Evolutionary conservation across 148 eudicot species (phyloP).

Genomic region (Salicornia ramosissima): DNA sequence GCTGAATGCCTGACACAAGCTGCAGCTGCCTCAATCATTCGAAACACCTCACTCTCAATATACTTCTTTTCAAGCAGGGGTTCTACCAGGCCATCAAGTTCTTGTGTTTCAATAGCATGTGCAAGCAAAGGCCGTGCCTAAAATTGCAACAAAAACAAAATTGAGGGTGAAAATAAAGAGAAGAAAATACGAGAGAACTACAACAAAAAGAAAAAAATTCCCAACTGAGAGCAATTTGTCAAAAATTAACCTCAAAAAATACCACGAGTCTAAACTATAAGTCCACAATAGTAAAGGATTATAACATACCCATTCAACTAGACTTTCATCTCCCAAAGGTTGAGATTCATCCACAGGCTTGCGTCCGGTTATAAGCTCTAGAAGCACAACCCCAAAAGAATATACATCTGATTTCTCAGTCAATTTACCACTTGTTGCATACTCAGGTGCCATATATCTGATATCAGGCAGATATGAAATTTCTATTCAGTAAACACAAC

Average conservation of each 20-base stretch:
- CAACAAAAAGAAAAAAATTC: background rate
- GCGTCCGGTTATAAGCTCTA: conserved; percentile 91
- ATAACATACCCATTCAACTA: conserved; percentile 87
- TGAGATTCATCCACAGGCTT: conserved; percentile 80
- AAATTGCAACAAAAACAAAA: conserved; percentile 19
- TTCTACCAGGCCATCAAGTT: conserved; percentile 56
- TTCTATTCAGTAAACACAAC: background rate
- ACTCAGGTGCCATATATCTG: conserved; percentile 98
- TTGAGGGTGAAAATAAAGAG: too few species aligned
- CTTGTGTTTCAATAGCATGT: conserved; percentile 54
- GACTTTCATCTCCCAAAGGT: conserved; percentile 71
- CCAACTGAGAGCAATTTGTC: background rate
- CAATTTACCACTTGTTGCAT: conserved; percentile 86
- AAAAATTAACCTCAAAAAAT: background rate
- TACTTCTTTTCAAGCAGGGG: conserved; percentile 61
- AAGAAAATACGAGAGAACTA: background rate
- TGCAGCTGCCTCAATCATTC: conserved; percentile 79
- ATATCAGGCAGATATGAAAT: conserved; percentile 15
- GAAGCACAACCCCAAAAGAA: conserved; percentile 89
- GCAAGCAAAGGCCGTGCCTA: conserved; percentile 94
- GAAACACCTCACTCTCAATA: conserved; percentile 51
- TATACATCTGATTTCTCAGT: conserved; percentile 93
- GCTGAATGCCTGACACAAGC: conserved; percentile 88
- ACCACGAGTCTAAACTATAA: background rate
- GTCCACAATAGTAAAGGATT: background rate